Evolutionary conservation across 495 filamentous ascomycete species (phyloP).

Genomic region (Acidomyces sp.): DNA sequence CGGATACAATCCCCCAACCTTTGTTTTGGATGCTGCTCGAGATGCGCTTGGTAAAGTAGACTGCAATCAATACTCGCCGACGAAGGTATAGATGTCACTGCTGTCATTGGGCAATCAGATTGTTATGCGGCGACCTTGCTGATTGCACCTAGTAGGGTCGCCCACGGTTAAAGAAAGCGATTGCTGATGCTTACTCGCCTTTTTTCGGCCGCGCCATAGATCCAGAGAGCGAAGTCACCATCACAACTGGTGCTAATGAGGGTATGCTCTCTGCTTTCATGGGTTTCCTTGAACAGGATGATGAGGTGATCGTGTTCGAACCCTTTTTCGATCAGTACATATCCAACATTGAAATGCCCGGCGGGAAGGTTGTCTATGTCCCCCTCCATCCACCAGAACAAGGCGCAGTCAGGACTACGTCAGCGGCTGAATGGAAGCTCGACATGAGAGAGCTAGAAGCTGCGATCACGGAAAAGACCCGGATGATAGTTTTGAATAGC

Average conservation of each 20-base stretch:
- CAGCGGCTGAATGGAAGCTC: constrained; percentile 77
- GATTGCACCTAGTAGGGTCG: constrained; percentile 44
- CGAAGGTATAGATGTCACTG: constrained; percentile 43
- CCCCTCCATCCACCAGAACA: constrained; percentile 82
- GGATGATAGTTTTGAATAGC: constrained; percentile 83
- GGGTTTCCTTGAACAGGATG: constrained; percentile 86
- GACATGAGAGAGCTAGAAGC: constrained; percentile 72
- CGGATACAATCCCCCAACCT: constrained; percentile 89
- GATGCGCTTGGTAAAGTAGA: constrained; percentile 81
- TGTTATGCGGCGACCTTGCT: neutral
- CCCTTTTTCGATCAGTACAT: constrained; percentile 99
- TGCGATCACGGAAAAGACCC: constrained; percentile 73
- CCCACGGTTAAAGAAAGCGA: constrained; percentile 76
- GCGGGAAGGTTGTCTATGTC: constrained; percentile 85
- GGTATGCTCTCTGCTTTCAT: constrained; percentile 85
- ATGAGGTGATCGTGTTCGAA: constrained; percentile 96
- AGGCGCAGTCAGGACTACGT: constrained; percentile 62
- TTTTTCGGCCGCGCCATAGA: constrained; percentile 68
- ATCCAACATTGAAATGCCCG: constrained; percentile 94
- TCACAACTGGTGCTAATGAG: constrained; percentile 95
- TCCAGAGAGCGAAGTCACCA: constrained; percentile 80
- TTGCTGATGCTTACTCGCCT: constrained; percentile 79
- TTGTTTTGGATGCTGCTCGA: constrained; percentile 85
- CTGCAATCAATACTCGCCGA: constrained; percentile 97
- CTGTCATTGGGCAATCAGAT: neutral